Evolutionary conservation across 345 rosid species (phyloP), one percentile per base, ranked within the genome.

Genomic region (Gossypium arboreum): DNA sequence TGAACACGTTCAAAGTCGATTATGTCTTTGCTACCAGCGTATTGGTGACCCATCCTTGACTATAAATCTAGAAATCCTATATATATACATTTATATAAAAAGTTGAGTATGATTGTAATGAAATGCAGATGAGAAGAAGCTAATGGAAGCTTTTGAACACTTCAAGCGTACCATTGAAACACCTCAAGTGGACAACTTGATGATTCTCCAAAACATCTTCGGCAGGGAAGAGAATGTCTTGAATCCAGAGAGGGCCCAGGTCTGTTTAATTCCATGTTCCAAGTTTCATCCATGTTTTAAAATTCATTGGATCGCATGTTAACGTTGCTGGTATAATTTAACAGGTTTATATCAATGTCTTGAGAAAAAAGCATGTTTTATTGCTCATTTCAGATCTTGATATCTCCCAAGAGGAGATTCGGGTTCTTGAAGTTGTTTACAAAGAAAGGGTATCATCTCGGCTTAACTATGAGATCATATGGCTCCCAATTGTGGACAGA

Each of bases 281-380:
- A 63, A 24, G 34, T 68, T 20, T 17, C 0, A 7, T 0, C 29
- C 29, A 22, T 58, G 13, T 58, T 58, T 58, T 11, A 2, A 45
- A 56, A 3, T 43, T 54, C 9, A 2, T 55, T 55, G 17, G 22
- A 34, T 51, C 44, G 12, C 20, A 18, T n/a, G 22, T 24, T 9
- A 7, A 27, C 6, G 3, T 10, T 48, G 41, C 41, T 69, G 27
- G 44, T 84, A 16, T 11, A 2, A 27, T 76, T 25, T 8, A 34
- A 24, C 83, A 94, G 98, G 94, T 80, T 20, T 87, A 80, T 73
- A 86, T 91, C 29, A 94, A 89, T 12, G 86, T 83, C 68, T 80
- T 94, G 45, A 85, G 90, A 68, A 84, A 83, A 81, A 94, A 87
- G 82, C 86, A 85, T 75, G 94, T 92, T 79, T 67, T 94, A 68